Percentiles rank a stretch among this genome's conserved stretches.
These are phyloP conservation scores for Boletus vinaceobasis DNA, from an alignment of 768 basidiomycete genomes.

Conservation along the genomic window DNA sequence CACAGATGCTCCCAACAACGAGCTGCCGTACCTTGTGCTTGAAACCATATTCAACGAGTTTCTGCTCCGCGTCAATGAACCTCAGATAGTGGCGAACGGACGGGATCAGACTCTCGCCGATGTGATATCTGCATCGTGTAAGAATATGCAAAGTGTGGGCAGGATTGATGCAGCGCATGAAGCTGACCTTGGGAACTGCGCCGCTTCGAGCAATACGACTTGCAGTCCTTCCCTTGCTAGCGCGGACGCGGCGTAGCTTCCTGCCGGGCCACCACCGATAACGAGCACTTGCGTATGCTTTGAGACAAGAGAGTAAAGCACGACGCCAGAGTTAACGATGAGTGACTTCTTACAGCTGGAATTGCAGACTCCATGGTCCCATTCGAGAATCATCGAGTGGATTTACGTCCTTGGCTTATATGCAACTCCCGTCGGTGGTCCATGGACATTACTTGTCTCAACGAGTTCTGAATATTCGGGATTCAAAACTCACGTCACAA, in stretches of 20 bases:
- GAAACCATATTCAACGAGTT: conserved; percentile 43
- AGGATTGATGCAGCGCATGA: too few relatives aligned
- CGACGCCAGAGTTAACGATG: neutral
- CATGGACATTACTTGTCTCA: neutral
- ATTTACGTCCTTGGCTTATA: conserved; percentile 3
- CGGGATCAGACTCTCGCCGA: conserved; percentile 47
- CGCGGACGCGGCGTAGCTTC: conserved; percentile 52
- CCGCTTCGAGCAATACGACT: conserved; percentile 54
- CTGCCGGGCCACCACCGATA: conserved; percentile 59
- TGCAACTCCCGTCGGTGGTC: neutral
- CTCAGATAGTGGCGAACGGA: conserved; percentile 51
- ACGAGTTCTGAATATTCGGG: neutral
- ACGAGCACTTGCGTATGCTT: conserved; percentile 39
- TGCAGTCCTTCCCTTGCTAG: conserved; percentile 57
- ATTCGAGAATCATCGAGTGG: neutral
- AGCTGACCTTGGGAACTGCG: conserved; percentile 51
- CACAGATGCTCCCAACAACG: too few relatives aligned
- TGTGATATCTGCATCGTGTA: conserved; percentile 38
- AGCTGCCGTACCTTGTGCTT: conserved; percentile 38
- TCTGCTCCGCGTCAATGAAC: conserved; percentile 49
- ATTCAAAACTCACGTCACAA: neutral
- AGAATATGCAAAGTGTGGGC: neutral
- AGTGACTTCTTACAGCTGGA: conserved; percentile 21
- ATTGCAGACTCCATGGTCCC: conserved; percentile 12
- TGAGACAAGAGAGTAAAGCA: neutral